Conservation (phyloP, 305 asterid species). For the Vinca major region DNA sequence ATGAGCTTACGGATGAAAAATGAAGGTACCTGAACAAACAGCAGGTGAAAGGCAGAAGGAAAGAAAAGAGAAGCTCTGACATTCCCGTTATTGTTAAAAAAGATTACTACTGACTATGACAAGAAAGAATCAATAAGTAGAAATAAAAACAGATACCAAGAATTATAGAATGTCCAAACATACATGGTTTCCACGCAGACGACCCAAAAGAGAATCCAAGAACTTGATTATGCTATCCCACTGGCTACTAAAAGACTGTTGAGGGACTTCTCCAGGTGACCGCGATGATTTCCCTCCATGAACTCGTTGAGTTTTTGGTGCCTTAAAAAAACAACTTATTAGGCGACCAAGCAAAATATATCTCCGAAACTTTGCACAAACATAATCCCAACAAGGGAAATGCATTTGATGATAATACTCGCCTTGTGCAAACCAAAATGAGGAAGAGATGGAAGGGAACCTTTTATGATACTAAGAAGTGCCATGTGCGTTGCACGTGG, state of each 20-base stretch:
- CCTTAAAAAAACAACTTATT: conserved; percentile 31
- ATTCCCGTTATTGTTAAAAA: not conserved
- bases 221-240: conserved; percentile 92
- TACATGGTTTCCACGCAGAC: conserved; percentile 66
- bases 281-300: conserved; percentile 89
- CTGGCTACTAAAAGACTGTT: conserved; percentile 64
- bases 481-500: no score
- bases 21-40: conserved; percentile 70
- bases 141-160: not conserved
- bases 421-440: not conserved
- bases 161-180: conserved; percentile 11
- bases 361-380: not conserved
- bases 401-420: not conserved
- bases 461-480: not conserved
- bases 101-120: not conserved
- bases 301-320: conserved; percentile 82
- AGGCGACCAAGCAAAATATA: conserved; percentile 13
- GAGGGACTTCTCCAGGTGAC: conserved; percentile 69
- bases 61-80: not conserved
- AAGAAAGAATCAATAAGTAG: not conserved
- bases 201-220: conserved; percentile 79
- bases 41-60: not conserved
- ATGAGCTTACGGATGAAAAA: conserved; percentile 95
- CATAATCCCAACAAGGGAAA: not conserved
- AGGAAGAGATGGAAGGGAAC: not conserved